Evolutionary conservation across 2,329 filamentous ascomycete genomes (phyloP), one percentile per base, ranked within the genome.

Genomic region (Penicillium sp.): DNA sequence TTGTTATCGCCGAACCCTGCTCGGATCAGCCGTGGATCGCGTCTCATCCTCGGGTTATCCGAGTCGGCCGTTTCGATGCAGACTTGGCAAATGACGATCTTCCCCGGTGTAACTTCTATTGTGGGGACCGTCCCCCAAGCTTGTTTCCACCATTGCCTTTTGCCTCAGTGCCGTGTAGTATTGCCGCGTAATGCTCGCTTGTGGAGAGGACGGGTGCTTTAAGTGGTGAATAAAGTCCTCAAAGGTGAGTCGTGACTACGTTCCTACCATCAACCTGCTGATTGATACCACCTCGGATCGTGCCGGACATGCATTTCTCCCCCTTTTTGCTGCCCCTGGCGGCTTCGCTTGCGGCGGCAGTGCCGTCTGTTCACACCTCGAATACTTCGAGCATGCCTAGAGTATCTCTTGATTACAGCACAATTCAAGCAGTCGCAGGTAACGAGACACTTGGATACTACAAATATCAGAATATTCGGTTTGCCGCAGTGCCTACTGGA

Each of bases 391-490:
- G 38, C 29, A 50, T 43, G 43, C 53, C 53, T 13, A 47, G 63
- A 3, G 62, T 70, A 44, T 61, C 59, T 7, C 60, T 70, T 21
- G 65, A 69, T 56, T 70, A 70, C 52, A 63, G 52, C 47, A 70
- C 66, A 11, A 47, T 70, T 29, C 47, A 56, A 14, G 58, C 67
- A 5, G 59, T 67, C 1, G 56, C 64, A n/a, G 67, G 69, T 22
- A 67, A 66, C 27, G 29, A 36, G 13, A 52, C 44, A 7, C 18
- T 59, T 10, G 57, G 57, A 13, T 59, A 59, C 57, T 71, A 70
- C 58, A 71, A 72, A 47, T 71, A 70, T 40, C 70, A 73, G 52
- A 74, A 73, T 46, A 72, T 74, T 42, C 63, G 72, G 10, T 75
- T 68, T 48, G 71, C 69, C 3, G 65, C 69, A 2, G 63, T 70